A percentile compares a stretch with the other conserved stretches of the same genome.
phyloP scores from a whole-genome alignment of 2,329 filamentous ascomycete species.

The Cytospora leucostoma region DNA sequence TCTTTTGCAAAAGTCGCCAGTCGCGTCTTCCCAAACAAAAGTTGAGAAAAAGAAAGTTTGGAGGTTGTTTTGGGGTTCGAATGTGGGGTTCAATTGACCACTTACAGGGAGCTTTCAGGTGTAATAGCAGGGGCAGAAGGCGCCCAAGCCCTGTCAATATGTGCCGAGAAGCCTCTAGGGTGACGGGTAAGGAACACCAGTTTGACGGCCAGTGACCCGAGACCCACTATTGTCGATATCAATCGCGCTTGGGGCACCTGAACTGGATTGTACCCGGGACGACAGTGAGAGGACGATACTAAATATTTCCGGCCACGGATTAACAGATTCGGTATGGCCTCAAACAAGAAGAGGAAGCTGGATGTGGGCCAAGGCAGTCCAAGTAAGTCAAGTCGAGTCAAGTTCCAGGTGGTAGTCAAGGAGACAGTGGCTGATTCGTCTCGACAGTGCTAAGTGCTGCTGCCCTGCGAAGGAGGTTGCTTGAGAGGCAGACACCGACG shows the following conservation, averaged over 20 bases:
- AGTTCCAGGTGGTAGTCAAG: neutral
- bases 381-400: constrained; percentile 36
- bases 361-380: constrained; percentile 37
- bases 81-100: constrained; percentile 29
- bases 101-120: constrained; percentile 21
- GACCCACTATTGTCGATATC: no score
- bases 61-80: constrained; percentile 18
- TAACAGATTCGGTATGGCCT: constrained; percentile 30
- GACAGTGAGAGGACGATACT: neutral
- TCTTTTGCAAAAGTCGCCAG: constrained; percentile 20
- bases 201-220: no score
- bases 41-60: constrained; percentile 11
- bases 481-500: constrained; percentile 32
- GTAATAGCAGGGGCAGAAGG: neutral
- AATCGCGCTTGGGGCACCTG: no score
- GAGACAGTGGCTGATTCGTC: neutral
- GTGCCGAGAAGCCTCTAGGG: no score
- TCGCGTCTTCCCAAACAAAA: constrained; percentile 26
- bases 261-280: no score
- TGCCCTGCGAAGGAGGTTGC: constrained; percentile 44
- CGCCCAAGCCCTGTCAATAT: no score
- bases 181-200: no score
- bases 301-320: neutral
- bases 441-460: constrained; percentile 46
- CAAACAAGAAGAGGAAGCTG: constrained; percentile 44